Conservation (phyloP, 352 stramenopile genomes). For the Pythium graminicola region DNA sequence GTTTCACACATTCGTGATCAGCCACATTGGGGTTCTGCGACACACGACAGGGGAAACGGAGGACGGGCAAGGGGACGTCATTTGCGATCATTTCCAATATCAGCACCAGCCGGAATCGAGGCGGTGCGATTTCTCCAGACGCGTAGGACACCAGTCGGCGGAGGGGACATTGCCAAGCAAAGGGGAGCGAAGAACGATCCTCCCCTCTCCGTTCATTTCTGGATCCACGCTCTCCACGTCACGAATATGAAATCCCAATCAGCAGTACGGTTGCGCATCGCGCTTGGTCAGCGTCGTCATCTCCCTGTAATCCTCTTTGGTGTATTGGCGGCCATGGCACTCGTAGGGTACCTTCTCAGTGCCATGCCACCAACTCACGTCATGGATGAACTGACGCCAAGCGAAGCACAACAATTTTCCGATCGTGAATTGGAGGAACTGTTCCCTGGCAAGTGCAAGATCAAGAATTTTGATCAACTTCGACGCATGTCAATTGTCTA, state of each 20-base stretch:
- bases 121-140: constrained; percentile 1
- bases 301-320: constrained; percentile 45
- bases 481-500: constrained; percentile 86
- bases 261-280: constrained; percentile 63
- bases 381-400: constrained; percentile 28
- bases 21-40: constrained; percentile 15
- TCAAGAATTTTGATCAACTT: constrained; percentile 82
- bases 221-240: background rate
- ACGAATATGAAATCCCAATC: constrained; percentile 51
- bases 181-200: background rate
- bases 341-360: constrained; percentile 38
- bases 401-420: constrained; percentile 34
- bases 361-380: constrained; percentile 28
- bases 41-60: background rate
- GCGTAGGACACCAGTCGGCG: constrained; percentile 15
- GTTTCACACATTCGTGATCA: too few species aligned
- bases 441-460: constrained; percentile 72
- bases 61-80: background rate
- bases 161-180: background rate
- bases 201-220: too few species aligned
- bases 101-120: constrained; percentile 5
- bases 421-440: constrained; percentile 42
- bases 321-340: constrained; percentile 33
- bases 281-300: constrained; percentile 53
- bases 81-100: constrained; percentile 2